Evolutionary conservation across 2,329 filamentous ascomycete species (phyloP).

Genomic region (Thielaviopsis euricoi): DNA sequence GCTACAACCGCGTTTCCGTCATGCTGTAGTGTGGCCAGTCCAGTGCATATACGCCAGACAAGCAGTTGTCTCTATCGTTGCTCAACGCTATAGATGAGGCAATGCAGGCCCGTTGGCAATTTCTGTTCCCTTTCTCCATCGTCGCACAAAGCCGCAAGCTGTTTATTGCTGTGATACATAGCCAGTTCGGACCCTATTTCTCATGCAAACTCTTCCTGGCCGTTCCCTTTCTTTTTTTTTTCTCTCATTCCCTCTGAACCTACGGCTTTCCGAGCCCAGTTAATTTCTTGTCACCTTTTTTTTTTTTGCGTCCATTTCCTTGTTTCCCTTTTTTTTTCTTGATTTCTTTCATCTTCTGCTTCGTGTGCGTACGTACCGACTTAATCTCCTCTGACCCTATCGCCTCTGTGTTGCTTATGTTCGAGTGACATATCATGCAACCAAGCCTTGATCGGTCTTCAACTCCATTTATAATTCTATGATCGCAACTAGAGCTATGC

Average conservation of each 20-base stretch:
- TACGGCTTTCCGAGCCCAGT: background rate
- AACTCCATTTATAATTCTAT: background rate
- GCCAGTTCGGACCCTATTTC: background rate
- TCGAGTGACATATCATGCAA: background rate
- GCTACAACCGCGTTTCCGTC: background rate
- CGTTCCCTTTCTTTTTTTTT: slow-evolving; percentile 1
- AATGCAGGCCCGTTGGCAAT: background rate
- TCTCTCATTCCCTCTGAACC: background rate
- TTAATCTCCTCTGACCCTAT: background rate
- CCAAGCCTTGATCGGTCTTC: background rate
- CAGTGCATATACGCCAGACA: background rate
- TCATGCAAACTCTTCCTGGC: background rate
- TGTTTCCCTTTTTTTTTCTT: background rate
- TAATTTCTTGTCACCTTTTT: background rate
- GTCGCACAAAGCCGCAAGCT: background rate
- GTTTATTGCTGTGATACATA: background rate
- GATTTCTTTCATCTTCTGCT: too few species aligned
- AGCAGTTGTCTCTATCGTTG: background rate
- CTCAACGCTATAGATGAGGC: background rate
- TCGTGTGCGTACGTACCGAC: background rate
- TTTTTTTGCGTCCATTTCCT: background rate
- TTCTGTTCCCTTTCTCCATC: background rate
- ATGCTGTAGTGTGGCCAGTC: background rate
- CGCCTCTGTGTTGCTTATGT: background rate
- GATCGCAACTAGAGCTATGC: background rate